Conservation (phyloP, 23 red algal species). For the Gracilaria domingensis region DNA sequence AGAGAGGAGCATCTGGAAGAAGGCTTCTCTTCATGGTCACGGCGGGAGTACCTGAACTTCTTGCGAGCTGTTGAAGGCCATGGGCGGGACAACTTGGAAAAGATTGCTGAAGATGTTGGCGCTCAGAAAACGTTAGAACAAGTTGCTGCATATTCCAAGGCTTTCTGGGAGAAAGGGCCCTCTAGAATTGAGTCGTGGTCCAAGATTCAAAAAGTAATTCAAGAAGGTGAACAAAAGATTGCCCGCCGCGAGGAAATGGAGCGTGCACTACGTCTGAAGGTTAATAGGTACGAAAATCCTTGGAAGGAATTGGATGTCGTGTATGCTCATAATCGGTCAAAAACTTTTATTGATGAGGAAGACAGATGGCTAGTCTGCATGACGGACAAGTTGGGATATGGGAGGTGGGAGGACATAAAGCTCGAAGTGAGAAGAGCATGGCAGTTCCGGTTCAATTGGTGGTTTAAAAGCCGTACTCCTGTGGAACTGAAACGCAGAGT, state of each 20-base stretch:
- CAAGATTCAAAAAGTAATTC: conserved; percentile 81
- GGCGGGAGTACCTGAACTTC: conserved; percentile 90
- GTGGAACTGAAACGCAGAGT: conserved; percentile 93
- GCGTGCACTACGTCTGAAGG: conserved; percentile 73
- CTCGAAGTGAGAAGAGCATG: conserved; percentile 86
- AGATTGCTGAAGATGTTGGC: conserved; percentile 89
- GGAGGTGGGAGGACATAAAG: conserved; percentile 94
- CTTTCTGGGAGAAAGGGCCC: conserved; percentile 94
- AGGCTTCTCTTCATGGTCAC: conserved; percentile 87
- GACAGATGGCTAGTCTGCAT: conserved; percentile 97
- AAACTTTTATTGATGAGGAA: conserved; percentile 93
- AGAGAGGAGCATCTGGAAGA: conserved; percentile 61
- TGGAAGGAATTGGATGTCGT: conserved; percentile 92
- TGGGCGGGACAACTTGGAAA: conserved; percentile 86
- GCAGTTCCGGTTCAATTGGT: conserved; percentile 99
- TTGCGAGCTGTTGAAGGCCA: conserved; percentile 92
- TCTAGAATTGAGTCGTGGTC: conserved; percentile 76
- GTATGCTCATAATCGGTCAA: conserved; percentile 72
- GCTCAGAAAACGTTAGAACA: conserved; percentile 81
- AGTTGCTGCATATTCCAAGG: conserved; percentile 80
- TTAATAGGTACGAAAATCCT: conserved; percentile 90
- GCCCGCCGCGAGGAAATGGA: conserved; percentile 93
- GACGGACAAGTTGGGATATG: conserved; percentile 93
- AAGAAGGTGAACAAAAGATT: conserved; percentile 95
- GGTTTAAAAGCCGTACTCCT: conserved; percentile 94